Evolutionary conservation across 208 protist genomes (phyloP).

Genomic region (Acanthamoeba healyi): DNA sequence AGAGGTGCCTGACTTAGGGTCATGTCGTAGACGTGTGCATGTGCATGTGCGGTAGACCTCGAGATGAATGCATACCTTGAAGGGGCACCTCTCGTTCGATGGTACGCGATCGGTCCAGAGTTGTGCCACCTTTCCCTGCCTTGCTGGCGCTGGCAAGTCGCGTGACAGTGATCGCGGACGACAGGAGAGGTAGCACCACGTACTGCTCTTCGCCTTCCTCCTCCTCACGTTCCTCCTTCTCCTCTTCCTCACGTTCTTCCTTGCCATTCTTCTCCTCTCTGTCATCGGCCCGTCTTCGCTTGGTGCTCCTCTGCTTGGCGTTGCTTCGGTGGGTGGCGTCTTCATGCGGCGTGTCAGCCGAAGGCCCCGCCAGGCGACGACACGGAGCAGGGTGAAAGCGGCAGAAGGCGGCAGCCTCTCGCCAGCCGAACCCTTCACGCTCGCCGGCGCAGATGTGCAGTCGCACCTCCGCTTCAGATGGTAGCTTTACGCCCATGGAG

Average conservation of each 20-base stretch:
- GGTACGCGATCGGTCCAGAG: background rate
- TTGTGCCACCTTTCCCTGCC: background rate
- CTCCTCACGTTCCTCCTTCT: background rate
- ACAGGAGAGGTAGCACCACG: constrained; percentile 1
- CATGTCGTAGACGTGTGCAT: background rate
- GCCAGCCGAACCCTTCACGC: background rate
- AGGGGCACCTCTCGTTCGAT: background rate
- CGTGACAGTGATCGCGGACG: background rate
- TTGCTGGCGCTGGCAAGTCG: background rate
- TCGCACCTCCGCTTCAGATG: background rate
- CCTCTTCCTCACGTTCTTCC: background rate
- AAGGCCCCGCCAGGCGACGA: background rate
- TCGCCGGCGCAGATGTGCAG: background rate
- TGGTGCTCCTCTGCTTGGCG: too few species aligned
- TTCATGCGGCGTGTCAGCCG: too few species aligned
- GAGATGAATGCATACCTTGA: background rate
- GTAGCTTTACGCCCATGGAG: background rate
- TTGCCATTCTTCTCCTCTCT: too few species aligned
- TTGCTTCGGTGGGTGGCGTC: too few species aligned
- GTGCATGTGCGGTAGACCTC: background rate
- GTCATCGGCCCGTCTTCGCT: too few species aligned
- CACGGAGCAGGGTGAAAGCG: background rate
- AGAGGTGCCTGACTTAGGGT: too few species aligned
- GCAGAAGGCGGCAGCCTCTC: background rate
- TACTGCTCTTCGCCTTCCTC: background rate